These are phyloP conservation scores for Solanum bukasovii DNA, from an alignment of 257 asterid genomes.

Conservation along the genomic window DNA sequence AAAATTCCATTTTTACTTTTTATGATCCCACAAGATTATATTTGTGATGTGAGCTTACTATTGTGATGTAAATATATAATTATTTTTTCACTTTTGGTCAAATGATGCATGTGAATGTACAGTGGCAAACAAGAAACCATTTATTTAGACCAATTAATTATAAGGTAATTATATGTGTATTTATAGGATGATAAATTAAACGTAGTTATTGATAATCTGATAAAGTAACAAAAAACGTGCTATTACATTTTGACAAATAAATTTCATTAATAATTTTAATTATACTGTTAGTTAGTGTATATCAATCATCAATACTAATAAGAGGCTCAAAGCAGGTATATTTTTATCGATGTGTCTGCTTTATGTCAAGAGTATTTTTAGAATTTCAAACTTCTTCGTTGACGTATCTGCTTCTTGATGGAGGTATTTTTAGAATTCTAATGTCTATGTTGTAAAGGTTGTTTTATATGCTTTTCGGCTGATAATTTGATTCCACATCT, in stretches of 20 bases:
- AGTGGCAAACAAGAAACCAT: not conserved
- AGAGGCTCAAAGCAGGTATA: not conserved
- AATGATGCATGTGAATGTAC: not conserved
- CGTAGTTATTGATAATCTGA: not conserved
- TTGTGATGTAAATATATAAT: not conserved
- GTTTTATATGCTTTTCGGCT: too few relatives aligned
- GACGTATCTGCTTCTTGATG: too few relatives aligned
- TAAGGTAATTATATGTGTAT: not conserved
- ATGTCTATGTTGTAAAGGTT: too few relatives aligned
- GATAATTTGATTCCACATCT: too few relatives aligned
- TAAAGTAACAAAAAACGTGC: not conserved
- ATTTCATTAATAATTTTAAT: not conserved
- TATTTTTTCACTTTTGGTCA: not conserved
- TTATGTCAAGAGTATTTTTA: too few relatives aligned
- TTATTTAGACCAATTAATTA: not conserved
- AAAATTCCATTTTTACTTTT: not conserved
- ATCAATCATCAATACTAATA: too few relatives aligned
- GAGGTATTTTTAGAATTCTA: too few relatives aligned
- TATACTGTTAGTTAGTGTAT: not conserved
- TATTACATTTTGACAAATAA: not conserved
- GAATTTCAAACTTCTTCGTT: too few relatives aligned
- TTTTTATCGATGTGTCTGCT: too few relatives aligned
- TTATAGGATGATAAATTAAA: not conserved
- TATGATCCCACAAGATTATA: not conserved
- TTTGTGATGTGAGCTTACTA: not conserved